Conservation (phyloP, 768 basidiomycete genomes). For the Leccinum truebloodii region DNA sequence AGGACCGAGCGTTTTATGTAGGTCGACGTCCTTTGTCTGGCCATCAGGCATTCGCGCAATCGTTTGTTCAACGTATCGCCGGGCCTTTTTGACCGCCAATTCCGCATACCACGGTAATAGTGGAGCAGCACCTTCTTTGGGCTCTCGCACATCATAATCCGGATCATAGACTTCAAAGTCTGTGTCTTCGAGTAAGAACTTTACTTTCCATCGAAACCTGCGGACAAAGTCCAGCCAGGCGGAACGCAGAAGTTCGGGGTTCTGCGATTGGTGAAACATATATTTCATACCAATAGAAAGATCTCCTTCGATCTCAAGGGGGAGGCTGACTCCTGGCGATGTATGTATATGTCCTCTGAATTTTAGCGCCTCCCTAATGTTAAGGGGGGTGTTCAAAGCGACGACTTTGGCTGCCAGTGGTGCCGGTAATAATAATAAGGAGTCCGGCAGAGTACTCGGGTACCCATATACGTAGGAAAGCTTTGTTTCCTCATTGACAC, state of each 20-base stretch:
- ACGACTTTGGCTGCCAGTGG: accelerated
- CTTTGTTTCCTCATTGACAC: neutral
- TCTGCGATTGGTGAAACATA: neutral
- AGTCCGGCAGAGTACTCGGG: neutral
- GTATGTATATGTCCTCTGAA: neutral
- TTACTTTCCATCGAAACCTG: neutral
- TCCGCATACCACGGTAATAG: constrained; percentile 4
- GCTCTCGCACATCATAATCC: constrained; percentile 10
- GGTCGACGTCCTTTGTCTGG: neutral
- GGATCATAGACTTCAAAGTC: constrained; percentile 2
- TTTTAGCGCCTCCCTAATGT: neutral
- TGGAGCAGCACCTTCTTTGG: no score
- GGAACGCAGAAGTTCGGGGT: neutral
- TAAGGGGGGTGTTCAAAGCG: neutral
- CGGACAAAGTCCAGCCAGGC: constrained; percentile 15
- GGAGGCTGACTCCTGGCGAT: constrained; percentile 1
- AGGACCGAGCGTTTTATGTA: neutral
- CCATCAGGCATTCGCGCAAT: neutral
- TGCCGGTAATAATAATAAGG: no score
- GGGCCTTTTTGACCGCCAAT: neutral
- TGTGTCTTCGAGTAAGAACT: neutral
- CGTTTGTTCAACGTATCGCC: neutral
- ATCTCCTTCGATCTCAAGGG: neutral
- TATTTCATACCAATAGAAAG: constrained; percentile 5
- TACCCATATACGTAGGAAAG: neutral